Evolutionary conservation across 768 basidiomycete genomes (phyloP), one percentile per base, ranked within the genome.

Genomic region (Termitomyces sp.): DNA sequence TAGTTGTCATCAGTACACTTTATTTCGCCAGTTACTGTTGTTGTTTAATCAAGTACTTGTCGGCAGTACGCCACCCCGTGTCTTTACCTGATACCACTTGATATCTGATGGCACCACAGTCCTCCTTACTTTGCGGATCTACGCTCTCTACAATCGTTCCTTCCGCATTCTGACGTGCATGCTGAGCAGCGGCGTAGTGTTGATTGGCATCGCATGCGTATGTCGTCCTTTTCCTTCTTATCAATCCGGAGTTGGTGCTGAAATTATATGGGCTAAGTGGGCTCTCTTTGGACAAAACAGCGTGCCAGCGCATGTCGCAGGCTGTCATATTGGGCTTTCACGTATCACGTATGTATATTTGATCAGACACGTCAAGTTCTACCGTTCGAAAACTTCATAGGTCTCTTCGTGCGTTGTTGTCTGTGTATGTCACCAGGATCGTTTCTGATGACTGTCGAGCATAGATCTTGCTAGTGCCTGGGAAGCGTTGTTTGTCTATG

Each of bases 401-500:
- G 8, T 19, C 40, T 21, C 19, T 41, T 41, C 19, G 40, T 21
- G 19, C 19, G 40, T 21, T 41, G 19, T 3, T 41, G 8, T 21
- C 10, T 0, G 5, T 41, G 19, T 0, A 11, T 41, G 19, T 3
- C 19, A 19, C 21, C 19, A 34, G 32, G 32, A 12, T 34, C 32
- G 6, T 11, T 34, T 34, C 10, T 34, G 32, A 34, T 34, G 32
- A 34, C 4, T 11, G 10, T 2, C 4, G 46, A 19, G 37, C 5
- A 41, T 45, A 77, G 75, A 65, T 31, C 45, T 75, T 35, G 74
- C 74, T 8, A 64, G 58, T 4, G 69, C 78, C 16, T 84, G 82
- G 81, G 81, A 82, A 61, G 77, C 79, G 1, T 71, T 82, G 3
- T 78, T 81, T 49, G 59, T 74, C 1, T 82, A 76, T 57, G 83